A percentile compares a stretch with the other conserved stretches of the same genome.
Conservation (phyloP, 495 filamentous ascomycete species). For the Haplographium delicatum region DNA sequence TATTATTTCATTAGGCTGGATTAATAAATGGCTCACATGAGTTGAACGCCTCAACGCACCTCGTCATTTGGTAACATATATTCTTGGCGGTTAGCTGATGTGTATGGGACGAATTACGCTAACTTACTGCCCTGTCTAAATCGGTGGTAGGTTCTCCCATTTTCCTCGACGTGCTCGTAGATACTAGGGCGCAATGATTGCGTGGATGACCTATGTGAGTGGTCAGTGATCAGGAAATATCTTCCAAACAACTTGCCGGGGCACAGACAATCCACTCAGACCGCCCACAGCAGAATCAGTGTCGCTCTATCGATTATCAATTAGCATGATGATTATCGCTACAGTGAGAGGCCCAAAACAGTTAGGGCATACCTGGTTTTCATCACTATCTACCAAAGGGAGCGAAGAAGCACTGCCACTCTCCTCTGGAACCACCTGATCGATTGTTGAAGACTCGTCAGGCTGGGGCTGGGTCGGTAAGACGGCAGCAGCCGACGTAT, state of each 20-base stretch:
- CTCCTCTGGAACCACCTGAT: too few relatives aligned
- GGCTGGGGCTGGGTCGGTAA: too few relatives aligned
- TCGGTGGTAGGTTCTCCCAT: neutral
- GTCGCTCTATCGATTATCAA: neutral
- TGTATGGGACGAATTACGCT: neutral
- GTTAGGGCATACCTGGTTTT: neutral
- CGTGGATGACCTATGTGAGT: neutral
- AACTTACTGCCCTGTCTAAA: neutral
- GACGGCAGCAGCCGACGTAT: too few relatives aligned
- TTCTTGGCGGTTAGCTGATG: conserved; percentile 14
- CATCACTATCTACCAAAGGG: neutral
- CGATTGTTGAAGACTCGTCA: too few relatives aligned
- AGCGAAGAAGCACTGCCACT: neutral
- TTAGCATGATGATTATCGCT: neutral
- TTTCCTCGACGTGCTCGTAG: neutral
- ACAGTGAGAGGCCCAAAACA: too few relatives aligned
- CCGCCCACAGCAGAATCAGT: neutral
- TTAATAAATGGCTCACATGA: neutral
- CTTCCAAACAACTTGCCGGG: neutral
- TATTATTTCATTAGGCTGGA: neutral
- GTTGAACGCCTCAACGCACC: conserved; percentile 17
- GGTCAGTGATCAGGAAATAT: neutral
- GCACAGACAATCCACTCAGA: neutral
- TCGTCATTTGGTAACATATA: conserved; percentile 36
- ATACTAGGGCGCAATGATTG: neutral